phyloP scores from a whole-genome alignment of 371 early-diverging fungal species.

The Mucor piriformis region DNA sequence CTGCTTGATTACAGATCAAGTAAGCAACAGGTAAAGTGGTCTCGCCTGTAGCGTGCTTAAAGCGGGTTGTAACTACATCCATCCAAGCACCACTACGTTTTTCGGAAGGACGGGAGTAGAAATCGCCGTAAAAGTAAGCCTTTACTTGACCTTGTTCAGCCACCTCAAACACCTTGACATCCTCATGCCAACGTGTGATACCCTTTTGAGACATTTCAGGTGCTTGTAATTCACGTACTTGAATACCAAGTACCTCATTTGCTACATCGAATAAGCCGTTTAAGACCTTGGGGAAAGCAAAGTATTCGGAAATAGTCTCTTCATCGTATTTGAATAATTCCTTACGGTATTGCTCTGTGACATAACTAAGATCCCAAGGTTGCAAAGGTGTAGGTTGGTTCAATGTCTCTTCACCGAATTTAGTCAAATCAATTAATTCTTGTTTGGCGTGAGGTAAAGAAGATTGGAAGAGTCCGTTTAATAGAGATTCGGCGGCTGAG shows the following conservation, averaged over 20 bases:
- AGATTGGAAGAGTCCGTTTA: slow-evolving; percentile 53
- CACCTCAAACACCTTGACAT: slow-evolving; percentile 68
- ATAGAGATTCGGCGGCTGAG: slow-evolving; percentile 47
- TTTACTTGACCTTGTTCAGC: slow-evolving; percentile 52
- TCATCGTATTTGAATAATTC: slow-evolving; percentile 63
- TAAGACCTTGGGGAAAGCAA: slow-evolving; percentile 65
- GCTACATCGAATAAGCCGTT: slow-evolving; percentile 63
- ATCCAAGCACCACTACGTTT: slow-evolving; percentile 79
- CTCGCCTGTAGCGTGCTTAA: slow-evolving; percentile 47
- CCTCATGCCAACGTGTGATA: slow-evolving; percentile 64
- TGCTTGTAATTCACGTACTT: slow-evolving; percentile 50
- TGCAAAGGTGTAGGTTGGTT: slow-evolving; percentile 46
- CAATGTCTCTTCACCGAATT: slow-evolving; percentile 50
- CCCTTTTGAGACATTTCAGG: slow-evolving; percentile 40
- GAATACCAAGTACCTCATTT: slow-evolving; percentile 59
- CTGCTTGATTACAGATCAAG: slow-evolving; percentile 67
- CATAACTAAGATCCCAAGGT: slow-evolving; percentile 65
- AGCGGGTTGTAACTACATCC: slow-evolving; percentile 66
- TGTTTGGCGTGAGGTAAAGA: slow-evolving; percentile 52
- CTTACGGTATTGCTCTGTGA: slow-evolving; percentile 65
- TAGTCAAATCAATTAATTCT: slow-evolving; percentile 51
- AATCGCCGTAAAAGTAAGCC: slow-evolving; percentile 74
- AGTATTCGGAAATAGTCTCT: slow-evolving; percentile 64
- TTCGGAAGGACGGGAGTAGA: slow-evolving; percentile 65
- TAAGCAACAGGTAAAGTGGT: slow-evolving; percentile 67